Conservation (phyloP, 2,329 filamentous ascomycete genomes). For the Clarireedia sp. region DNA sequence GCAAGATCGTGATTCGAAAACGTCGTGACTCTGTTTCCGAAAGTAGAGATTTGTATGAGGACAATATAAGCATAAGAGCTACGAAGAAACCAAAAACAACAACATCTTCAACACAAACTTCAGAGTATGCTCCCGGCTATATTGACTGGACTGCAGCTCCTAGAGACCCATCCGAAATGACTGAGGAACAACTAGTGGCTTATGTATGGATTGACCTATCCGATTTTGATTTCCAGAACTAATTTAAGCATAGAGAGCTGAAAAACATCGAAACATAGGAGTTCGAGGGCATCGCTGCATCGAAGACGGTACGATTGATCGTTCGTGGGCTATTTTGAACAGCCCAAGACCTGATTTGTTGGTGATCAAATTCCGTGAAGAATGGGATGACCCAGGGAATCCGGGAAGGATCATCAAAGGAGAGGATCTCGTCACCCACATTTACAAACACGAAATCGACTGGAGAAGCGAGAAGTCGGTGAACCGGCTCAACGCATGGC, state of each 20-base stretch:
- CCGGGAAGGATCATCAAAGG: neutral
- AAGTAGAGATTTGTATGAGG: no score
- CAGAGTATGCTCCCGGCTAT: no score
- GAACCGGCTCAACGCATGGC: neutral
- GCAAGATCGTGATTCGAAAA: no score
- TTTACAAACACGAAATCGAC: neutral
- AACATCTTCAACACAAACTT: no score
- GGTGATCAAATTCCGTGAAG: neutral
- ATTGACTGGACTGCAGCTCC: no score
- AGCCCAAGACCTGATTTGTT: neutral
- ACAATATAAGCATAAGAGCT: no score
- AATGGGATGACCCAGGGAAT: neutral
- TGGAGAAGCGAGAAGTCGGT: neutral
- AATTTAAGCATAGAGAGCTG: neutral
- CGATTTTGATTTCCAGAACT: neutral
- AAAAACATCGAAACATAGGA: neutral
- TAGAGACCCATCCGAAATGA: no score
- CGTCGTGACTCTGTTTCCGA: no score
- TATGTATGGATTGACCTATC: neutral
- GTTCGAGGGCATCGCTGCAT: neutral
- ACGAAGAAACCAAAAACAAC: no score
- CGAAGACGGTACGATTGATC: neutral
- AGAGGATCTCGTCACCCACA: neutral
- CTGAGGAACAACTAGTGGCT: no score
- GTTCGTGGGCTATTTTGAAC: neutral